Evolutionary conservation across 169 alveolate genomes (phyloP), one percentile per base, ranked within the genome.

Genomic region (Plasmodium yoelii): DNA sequence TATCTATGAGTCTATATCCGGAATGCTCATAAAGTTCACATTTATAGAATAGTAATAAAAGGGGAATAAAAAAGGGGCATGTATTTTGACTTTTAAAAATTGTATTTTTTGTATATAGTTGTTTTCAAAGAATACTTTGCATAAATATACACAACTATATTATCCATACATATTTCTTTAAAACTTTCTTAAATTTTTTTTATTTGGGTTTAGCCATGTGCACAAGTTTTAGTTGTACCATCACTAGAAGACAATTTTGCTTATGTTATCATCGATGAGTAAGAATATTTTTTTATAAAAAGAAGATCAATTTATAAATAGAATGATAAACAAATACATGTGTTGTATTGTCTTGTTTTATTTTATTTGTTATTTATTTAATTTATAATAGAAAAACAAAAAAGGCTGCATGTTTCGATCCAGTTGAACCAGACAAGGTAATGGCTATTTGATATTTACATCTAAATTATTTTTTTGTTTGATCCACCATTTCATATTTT

Each of bases 371-470:
- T 34, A 34, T 34, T 34, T 34, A 34, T 34, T 34, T 34, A 34
- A 34, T 3, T 34, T 34, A 34, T 34, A 34, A 34, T 24, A 74
- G 88, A 12, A 74, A 60, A 74, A 93, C 95, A 51, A 80, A 77
- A 34, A 72, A 88, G 60, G 97, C 96, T 3, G 94, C 94, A 47
- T 92, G 94, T 44, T 94, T 95, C 7, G 97, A 95, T 74, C 95
- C 95, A 3, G 93, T 93, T 2, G 95, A 95, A 69, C 92, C 94
- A 28, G 93, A 74, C 34, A 91, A 87, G 82, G 94, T 93, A n/a
- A 12, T 22, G 19, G 19, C 59, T 51, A 12, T 15, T 51, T 51
- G 59, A 15, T 51, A 12, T 12, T 57, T 13, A n/a, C 8, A 8
- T 57, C 5, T 57, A 5, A 15, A 15, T 57, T 19, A 15, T 57